Evolutionary conservation across 73 alveolate genomes (phyloP), one percentile per base, ranked within the genome.

Genomic region (Halteria grandinella): DNA sequence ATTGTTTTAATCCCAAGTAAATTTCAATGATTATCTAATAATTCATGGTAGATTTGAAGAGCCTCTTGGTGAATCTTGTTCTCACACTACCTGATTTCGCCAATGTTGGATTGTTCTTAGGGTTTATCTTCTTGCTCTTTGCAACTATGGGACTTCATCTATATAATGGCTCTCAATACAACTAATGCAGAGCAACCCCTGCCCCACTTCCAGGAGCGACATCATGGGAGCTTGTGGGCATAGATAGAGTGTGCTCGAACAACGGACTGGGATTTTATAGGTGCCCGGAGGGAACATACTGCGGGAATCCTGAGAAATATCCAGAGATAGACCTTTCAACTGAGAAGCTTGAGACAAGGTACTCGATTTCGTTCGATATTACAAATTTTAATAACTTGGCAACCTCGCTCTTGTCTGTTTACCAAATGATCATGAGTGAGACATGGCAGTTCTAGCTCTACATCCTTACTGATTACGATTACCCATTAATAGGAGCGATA

Each of bases 321-420:
- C 17, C 14, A 1, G 82, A 86, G 64, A 81, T 44, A 72, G 91
- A 88, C 0, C n/a, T n/a, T n/a, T n/a, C n/a, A n/a, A n/a, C n/a
- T n/a, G n/a, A n/a, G n/a, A n/a, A n/a, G n/a, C n/a, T n/a, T n/a
- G n/a, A n/a, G n/a, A n/a, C n/a, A n/a, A n/a, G n/a, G n/a, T n/a
- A n/a, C n/a, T n/a, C n/a, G n/a, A n/a, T n/a, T n/a, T n/a, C n/a
- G n/a, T n/a, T n/a, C n/a, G n/a, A n/a, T n/a, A n/a, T n/a, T n/a
- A n/a, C n/a, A n/a, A 52, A 17, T 5, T 70, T 70, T 32, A 58
- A 70, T 70, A 29, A 70, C 32, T 6, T 70, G 1, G 70, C 44
- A 3, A 50, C 70, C 18, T 29, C 83, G 1, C 28, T 70, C 0
- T 15, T 70, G 28, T 3, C 60, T 11, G 58, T 70, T 18, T 70